Evolutionary conservation across 2,329 filamentous ascomycete species (phyloP).

Genomic region (Pyricularia sp.): DNA sequence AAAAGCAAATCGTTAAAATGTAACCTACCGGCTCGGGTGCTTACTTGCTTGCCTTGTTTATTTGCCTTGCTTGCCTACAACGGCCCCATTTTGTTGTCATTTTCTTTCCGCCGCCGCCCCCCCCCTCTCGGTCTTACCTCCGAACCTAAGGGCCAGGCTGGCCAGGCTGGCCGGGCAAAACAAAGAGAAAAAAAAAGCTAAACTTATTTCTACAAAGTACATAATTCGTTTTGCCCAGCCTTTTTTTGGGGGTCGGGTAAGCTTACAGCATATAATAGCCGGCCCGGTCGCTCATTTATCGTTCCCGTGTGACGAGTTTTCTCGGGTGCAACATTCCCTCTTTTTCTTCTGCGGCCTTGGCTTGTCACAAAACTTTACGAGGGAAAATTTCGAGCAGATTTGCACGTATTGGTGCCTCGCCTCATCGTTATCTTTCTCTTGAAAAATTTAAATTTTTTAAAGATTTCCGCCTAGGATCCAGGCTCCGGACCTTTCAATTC

Average conservation of each 20-base stretch:
- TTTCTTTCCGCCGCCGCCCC: not conserved
- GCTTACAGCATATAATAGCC: not conserved
- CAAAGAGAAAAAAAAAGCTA: no score
- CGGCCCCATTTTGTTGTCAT: not conserved
- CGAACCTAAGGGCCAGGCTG: no score
- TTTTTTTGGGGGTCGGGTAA: not conserved
- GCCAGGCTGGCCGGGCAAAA: no score
- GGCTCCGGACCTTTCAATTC: not conserved
- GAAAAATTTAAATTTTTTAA: not conserved
- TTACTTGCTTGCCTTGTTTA: not conserved
- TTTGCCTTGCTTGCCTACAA: not conserved
- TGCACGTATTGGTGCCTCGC: not conserved
- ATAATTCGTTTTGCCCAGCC: not conserved
- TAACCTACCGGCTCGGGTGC: not conserved
- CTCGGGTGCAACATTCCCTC: not conserved
- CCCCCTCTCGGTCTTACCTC: not conserved
- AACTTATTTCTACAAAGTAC: no score
- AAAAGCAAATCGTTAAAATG: not conserved
- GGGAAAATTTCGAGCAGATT: not conserved
- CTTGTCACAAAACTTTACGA: not conserved
- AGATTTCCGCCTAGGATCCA: not conserved
- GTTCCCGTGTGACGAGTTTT: not conserved
- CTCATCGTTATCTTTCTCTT: not conserved
- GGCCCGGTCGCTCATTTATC: not conserved
- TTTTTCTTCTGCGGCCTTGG: not conserved